These are phyloP conservation scores for Neolecta irregularis DNA, from an alignment of 1,139 yeast genomes.

Conservation along the genomic window DNA sequence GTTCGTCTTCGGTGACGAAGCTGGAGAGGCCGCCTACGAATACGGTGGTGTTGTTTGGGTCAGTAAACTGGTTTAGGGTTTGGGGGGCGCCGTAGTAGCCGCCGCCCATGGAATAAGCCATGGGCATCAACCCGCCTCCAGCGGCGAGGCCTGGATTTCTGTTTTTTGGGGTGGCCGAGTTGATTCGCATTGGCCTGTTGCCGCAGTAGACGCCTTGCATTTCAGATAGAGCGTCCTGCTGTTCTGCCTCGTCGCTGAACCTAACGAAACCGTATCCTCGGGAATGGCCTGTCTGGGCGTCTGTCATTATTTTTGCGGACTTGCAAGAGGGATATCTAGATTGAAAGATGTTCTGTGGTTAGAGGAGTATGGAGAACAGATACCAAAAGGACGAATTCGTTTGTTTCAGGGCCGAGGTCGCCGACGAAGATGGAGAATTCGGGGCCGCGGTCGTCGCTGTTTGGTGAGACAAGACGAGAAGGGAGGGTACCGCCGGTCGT, in stretches of 20 bases:
- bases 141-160: constrained; percentile 21
- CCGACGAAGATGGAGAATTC: constrained; percentile 76
- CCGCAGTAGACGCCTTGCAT: constrained; percentile 71
- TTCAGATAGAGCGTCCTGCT: constrained; percentile 58
- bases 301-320: constrained; percentile 77
- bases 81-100: constrained; percentile 26
- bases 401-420: constrained; percentile 61
- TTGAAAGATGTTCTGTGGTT: no score
- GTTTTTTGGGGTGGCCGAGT: constrained; percentile 55
- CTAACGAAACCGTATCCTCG: constrained; percentile 91
- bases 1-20: constrained; percentile 59
- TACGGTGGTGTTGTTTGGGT: constrained; percentile 81
- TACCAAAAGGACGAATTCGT: constrained; percentile 47
- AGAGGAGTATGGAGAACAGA: no score
- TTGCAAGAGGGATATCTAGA: constrained; percentile 57
- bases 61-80: constrained; percentile 41
- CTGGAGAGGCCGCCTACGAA: constrained; percentile 80
- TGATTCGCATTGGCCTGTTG: constrained; percentile 62
- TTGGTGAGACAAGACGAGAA: background rate
- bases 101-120: constrained; percentile 21
- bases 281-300: constrained; percentile 56
- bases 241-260: constrained; percentile 54
- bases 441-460: constrained; percentile 27
- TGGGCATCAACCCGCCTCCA: constrained; percentile 17
- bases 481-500: constrained; percentile 17